phyloP scores from a whole-genome alignment of 106 monocot genomes.

The Acorus calamus region DNA sequence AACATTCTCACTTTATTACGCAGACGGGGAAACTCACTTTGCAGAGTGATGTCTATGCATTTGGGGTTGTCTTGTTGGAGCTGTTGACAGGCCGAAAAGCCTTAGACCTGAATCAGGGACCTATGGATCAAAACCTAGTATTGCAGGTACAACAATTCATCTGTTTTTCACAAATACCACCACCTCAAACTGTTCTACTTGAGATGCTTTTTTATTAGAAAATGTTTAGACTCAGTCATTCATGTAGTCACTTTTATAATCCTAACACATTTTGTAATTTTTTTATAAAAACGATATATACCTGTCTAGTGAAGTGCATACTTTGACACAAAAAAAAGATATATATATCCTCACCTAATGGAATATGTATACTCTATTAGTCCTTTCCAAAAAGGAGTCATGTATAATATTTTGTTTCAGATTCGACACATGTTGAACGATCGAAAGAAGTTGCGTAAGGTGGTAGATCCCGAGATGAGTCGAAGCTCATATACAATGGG shows the following conservation, averaged over 20 bases:
- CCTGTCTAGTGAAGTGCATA: too few relatives aligned
- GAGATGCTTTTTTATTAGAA: too few relatives aligned
- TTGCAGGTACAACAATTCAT: constrained; percentile 26
- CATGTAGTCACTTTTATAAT: too few relatives aligned
- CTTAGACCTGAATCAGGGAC: constrained; percentile 58
- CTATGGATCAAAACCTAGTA: constrained; percentile 62
- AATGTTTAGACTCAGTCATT: too few relatives aligned
- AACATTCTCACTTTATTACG: not conserved
- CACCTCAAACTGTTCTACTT: too few relatives aligned
- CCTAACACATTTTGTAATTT: too few relatives aligned
- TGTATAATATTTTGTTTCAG: constrained; percentile 15
- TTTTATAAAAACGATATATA: too few relatives aligned
- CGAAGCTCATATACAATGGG: constrained; percentile 58
- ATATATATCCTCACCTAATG: too few relatives aligned
- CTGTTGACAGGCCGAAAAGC: constrained; percentile 67
- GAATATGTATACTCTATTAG: too few relatives aligned
- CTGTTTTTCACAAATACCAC: not conserved
- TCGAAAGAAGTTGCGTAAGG: constrained; percentile 48
- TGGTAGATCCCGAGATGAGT: constrained; percentile 64
- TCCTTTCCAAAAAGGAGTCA: too few relatives aligned
- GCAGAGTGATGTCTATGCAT: constrained; percentile 85
- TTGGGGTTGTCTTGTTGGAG: constrained; percentile 73
- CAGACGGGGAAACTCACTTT: constrained; percentile 81
- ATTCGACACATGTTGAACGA: constrained; percentile 38
- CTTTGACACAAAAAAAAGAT: too few relatives aligned